Base-by-base conservation (phyloP, 306 rosid genomes). In the Oxytropis ochrocephala region DNA sequence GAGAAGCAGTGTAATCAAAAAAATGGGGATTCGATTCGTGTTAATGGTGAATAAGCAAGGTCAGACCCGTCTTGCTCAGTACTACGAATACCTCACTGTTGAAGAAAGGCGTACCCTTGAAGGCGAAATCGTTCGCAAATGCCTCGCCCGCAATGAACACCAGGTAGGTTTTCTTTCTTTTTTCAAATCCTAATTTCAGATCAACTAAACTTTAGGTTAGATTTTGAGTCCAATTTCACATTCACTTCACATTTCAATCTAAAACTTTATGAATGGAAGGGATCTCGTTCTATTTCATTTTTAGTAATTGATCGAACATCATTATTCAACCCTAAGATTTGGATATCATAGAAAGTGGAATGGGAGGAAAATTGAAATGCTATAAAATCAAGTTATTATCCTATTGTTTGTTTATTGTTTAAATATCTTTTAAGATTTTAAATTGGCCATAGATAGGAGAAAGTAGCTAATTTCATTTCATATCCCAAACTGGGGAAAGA, bases 11-110 rank as follows among this genome's bases (percentile, higher is more conserved):
- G 4, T 16, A 44, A 44, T n/a, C 13, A 19, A 24, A 1, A 24
- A 24, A 69, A 92, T 92, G 96, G 97, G 97, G 83, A 92, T 92
- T 83, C 70, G 92, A 81, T 92, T 92, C 81, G 82, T 92, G 29
- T 30, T 92, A 78, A 92, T 89, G 96, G 96, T 89, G 82, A 89
- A 92, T 86, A 92, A 92, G 69, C 92, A 89, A 57, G 96, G 98
- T 0, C 96, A 92, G 63, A 92, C 96, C 3, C 95, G 96, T 39
- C 96, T 92, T 11, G 96, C 96, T 71, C 98, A 92, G 71, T 92
- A 89, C 80, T 92, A 87, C 70, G 98, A 89, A 63, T 86, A 89
- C 68, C 95, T 92, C 64, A 89, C 92, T 5, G 21, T 92, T 41
- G 92, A 89, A 78, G 91, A 92, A 82, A 75, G 95, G 42, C 91